Evolutionary conservation across 768 basidiomycete species (phyloP), one percentile per base, ranked within the genome.

Genomic region (Mycena rebaudengoi): DNA sequence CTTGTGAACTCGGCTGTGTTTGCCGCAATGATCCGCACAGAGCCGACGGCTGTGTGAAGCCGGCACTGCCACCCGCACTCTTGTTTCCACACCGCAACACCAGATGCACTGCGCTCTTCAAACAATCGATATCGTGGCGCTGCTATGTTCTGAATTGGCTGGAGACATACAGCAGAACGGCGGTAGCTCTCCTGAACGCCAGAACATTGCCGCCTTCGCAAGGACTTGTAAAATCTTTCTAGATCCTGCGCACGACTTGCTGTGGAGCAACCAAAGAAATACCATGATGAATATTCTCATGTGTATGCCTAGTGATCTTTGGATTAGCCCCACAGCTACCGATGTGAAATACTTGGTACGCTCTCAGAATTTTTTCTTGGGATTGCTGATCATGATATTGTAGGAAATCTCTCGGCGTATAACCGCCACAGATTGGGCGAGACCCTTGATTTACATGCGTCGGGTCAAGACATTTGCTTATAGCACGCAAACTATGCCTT

Each of bases 261-360:
- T 54, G 40, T 54, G 53, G 53, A 28, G 25, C 39, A 39, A 54
- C 53, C 53, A 54, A 26, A 54, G 26, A n/a, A 54, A 54, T 54
- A 43, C 40, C 37, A 54, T 54, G 53, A 39, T 43, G n/a, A 54
- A 54, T 30, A 29, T 54, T 12, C 53, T 54, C 13, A 54, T 54
- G 53, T 54, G 53, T 16, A 54, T 54, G 53, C 53, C 53, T 29
- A n/a, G 44, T 32, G 40, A 43, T 30, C 28, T 54, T 20, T 54
- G 53, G 53, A 28, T 21, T 54, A n/a, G 16, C 29, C 40, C 40
- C 37, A 32, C 33, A 50, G 12, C 46, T 10, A 50, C 48, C 48
- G 48, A 50, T 33, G 48, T 50, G 28, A 50, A 50, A 21, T 32
- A 32, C 14, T 50, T 50, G 33, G 48, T 50, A 26, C 48, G 30